Conservation (phyloP, 2,329 filamentous ascomycete genomes). For the Aspergillus terreus region DNA sequence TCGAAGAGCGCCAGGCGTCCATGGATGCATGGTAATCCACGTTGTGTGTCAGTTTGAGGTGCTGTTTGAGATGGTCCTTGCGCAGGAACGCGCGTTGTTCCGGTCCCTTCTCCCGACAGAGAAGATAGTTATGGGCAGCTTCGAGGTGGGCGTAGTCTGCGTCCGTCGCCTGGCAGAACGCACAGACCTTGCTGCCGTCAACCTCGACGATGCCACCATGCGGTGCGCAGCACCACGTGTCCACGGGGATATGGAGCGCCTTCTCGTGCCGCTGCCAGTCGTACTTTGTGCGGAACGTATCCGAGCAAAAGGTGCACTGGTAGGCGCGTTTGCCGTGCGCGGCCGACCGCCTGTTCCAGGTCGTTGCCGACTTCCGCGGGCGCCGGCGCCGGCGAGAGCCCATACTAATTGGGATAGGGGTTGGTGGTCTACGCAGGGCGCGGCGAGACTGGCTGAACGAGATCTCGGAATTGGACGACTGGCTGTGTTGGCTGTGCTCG, state of each 20-base stretch:
- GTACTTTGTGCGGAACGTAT: conserved; percentile 45
- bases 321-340: conserved; percentile 19
- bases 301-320: conserved; percentile 48
- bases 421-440: conserved; percentile 8
- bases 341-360: conserved; percentile 26
- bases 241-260: conserved; percentile 44
- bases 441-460: conserved; percentile 30
- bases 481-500: conserved; percentile 50
- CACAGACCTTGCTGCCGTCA: conserved; percentile 24
- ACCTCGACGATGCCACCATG: conserved; percentile 43
- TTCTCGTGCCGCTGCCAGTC: conserved; percentile 49
- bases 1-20: conserved; percentile 48
- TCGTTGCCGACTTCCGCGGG: conserved; percentile 23
- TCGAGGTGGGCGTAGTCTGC: conserved; percentile 50
- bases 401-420: conserved; percentile 4
- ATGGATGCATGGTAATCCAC: conserved; percentile 45
- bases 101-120: conserved; percentile 51
- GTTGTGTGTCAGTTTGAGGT: conserved; percentile 54
- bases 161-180: conserved; percentile 49
- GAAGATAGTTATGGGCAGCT: conserved; percentile 45
- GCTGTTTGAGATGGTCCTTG: conserved; percentile 57
- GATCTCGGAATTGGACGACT: conserved; percentile 47
- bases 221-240: conserved; percentile 52
- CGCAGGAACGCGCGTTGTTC: conserved; percentile 56
- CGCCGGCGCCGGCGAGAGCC: conserved; percentile 26